A percentile compares a stretch with the other conserved stretches of the same genome.
Conservation (phyloP, 73 alveolate genomes). For the Urostyla sp. region DNA sequence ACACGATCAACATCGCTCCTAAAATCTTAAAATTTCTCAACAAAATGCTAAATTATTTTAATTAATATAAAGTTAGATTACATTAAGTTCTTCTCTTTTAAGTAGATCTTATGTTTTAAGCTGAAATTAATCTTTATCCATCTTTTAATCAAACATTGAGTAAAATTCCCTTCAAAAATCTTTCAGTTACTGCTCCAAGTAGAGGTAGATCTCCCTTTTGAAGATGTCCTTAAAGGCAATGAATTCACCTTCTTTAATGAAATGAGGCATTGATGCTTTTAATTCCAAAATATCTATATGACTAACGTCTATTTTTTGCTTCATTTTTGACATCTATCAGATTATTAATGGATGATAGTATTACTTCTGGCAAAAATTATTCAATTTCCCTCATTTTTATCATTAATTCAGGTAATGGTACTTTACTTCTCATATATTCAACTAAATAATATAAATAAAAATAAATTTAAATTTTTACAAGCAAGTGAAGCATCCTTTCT, state of each 20-base stretch:
- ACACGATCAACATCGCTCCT: constrained; percentile 15
- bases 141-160: neutral
- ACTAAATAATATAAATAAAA: neutral
- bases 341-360: neutral
- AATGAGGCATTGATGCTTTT: neutral
- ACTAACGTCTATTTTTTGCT: neutral
- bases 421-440: constrained; percentile 1
- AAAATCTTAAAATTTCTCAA: neutral
- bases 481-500: constrained; percentile 11
- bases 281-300: neutral
- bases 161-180: neutral
- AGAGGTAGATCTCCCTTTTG: neutral
- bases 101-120: neutral
- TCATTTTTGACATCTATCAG: constrained; percentile 6
- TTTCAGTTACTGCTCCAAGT: constrained; percentile 37
- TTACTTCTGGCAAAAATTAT: constrained; percentile 27
- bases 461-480: neutral
- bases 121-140: neutral
- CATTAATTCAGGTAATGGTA: constrained; percentile 45
- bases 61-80: neutral
- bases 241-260: neutral
- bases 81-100: neutral
- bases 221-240: neutral
- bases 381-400: constrained; percentile 48
- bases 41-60: neutral